Evolutionary conservation across 805 yeast species (phyloP), one percentile per base, ranked within the genome.

Genomic region (Myxozyma melibiosi): DNA sequence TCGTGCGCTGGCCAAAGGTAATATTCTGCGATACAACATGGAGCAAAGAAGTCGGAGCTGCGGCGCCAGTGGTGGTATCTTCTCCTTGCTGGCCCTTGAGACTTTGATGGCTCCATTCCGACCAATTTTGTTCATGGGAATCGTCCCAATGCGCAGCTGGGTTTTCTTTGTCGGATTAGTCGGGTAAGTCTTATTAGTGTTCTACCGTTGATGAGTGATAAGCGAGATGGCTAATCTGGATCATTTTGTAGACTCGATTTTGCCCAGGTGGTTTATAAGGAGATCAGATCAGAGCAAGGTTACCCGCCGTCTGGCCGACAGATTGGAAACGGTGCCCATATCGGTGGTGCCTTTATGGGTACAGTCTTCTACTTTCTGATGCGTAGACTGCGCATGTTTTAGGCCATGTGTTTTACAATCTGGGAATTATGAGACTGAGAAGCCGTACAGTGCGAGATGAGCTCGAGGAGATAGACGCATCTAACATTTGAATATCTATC

Each of bases 111-210:
- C 35, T 39, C 62, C 62, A 4, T 30, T 20, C 34, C 43, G 53
- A n/a, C 22, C 41, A 4, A 20, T 50, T 14, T 28, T 30, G 25
- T 25, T 58, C 40, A 43, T 34, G 37, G 62, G 62, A 13, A 38
- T 58, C 38, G 34, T 58, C 2, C 62, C 62, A 4, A 53, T 58
- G 59, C 24, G 20, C 33, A 54, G 42, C 41, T 58, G 62, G 62
- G 30, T 50, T 41, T 42, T 51, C 25, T 24, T 53, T n/a, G 62
- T 52, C 11, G 44, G 35, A 5, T 7, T 48, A 5, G 22, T 57
- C 6, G 47, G 37, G 61, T 56, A 40, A 34, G 53, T n/a, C n/a
- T 42, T 18, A 3, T 41, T 34, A 9, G 3, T 11, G 2, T 16
- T 14, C 24, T 13, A 4, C 3, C 4, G 11, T 16, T 24, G 7